phyloP scores from a whole-genome alignment of 2,329 filamentous ascomycete species.

The Hypoxylon sp. region DNA sequence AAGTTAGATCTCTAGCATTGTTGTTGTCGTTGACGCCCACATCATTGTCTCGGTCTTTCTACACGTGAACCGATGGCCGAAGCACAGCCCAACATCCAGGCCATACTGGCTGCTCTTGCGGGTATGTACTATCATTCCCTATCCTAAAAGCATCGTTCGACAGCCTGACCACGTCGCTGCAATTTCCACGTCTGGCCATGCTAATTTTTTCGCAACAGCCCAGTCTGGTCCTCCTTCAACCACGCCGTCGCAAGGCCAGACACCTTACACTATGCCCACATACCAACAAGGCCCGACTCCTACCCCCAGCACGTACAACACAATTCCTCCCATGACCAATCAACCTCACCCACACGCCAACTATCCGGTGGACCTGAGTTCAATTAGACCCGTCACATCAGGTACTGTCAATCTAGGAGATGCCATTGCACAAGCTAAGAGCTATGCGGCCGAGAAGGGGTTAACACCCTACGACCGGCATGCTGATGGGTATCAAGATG shows the following conservation, averaged over 20 bases:
- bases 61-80: slow-evolving; percentile 39
- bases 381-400: slow-evolving; percentile 82
- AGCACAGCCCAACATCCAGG: slow-evolving; percentile 36
- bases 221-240: slow-evolving; percentile 58
- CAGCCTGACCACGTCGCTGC: not conserved
- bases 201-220: slow-evolving; percentile 55
- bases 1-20: slow-evolving; percentile 8
- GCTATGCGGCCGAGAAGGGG: slow-evolving; percentile 84
- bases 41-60: slow-evolving; percentile 6
- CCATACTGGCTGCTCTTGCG: slow-evolving; percentile 41
- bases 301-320: slow-evolving; percentile 53
- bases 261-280: slow-evolving; percentile 53
- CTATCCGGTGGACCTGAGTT: slow-evolving; percentile 77
- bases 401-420: slow-evolving; percentile 88
- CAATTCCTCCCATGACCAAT: slow-evolving; percentile 55
- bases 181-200: not conserved
- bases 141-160: slow-evolving; percentile 3
- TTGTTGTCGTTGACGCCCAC: not conserved
- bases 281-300: slow-evolving; percentile 59
- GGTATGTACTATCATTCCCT: slow-evolving; percentile 33
- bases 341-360: slow-evolving; percentile 58
- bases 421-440: slow-evolving; percentile 86
- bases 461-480: slow-evolving; percentile 74
- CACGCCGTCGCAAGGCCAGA: slow-evolving; percentile 61
- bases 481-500: slow-evolving; percentile 60